Evolutionary conservation across 106 monocot species (phyloP).

Genomic region (Apostasia shenzhenica): DNA sequence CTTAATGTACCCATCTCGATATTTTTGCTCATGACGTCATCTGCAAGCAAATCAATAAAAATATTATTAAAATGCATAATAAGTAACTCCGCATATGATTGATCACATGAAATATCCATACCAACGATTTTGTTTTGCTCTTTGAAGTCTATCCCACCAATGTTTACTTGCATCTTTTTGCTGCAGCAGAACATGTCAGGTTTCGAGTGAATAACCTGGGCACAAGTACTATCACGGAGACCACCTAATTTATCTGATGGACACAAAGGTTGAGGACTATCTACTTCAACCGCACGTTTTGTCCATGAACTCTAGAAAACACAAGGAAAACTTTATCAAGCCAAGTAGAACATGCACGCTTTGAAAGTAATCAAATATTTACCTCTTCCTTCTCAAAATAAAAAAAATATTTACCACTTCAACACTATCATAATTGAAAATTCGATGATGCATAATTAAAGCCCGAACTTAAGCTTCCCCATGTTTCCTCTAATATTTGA

Average conservation of each 20-base stretch:
- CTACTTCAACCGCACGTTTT: conserved; percentile 51
- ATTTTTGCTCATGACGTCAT: conserved; percentile 54
- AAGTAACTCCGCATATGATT: background rate
- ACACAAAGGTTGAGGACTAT: conserved; percentile 49
- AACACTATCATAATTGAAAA: too few species aligned
- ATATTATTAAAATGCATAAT: conserved; percentile 3
- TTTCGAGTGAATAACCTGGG: conserved; percentile 60
- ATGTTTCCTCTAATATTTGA: too few species aligned
- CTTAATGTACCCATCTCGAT: conserved; percentile 36
- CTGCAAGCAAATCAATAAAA: conserved; percentile 21
- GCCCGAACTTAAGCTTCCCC: too few species aligned
- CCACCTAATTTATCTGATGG: conserved; percentile 42
- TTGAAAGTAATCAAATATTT: too few species aligned
- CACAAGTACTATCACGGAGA: conserved; percentile 75
- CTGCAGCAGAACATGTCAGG: conserved; percentile 41
- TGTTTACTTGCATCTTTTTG: conserved; percentile 27
- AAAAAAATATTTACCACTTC: too few species aligned
- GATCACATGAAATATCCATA: conserved; percentile 17
- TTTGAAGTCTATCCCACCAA: conserved; percentile 13
- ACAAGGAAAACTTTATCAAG: background rate
- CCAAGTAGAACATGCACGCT: too few species aligned
- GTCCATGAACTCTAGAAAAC: conserved; percentile 85
- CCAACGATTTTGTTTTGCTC: conserved; percentile 39
- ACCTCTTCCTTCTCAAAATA: too few species aligned
- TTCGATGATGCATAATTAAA: too few species aligned